phyloP scores from a whole-genome alignment of 306 rosid genomes.

The Cicer bijugum region DNA sequence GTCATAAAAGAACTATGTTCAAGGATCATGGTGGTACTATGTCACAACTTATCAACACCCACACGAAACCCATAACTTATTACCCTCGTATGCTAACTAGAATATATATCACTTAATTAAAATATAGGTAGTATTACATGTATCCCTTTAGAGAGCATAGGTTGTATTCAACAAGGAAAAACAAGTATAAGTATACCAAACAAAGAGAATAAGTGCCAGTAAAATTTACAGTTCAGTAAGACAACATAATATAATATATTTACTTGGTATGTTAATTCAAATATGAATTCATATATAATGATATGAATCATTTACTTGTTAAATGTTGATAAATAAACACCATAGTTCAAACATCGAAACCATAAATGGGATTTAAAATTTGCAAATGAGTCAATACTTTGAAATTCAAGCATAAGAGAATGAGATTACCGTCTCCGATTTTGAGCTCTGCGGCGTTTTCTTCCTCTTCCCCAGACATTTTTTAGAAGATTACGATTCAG shows the following conservation, averaged over 20 bases:
- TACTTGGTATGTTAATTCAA: neutral
- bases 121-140: neutral
- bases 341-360: neutral
- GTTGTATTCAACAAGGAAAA: neutral
- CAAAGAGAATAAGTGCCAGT: neutral
- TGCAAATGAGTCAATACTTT: neutral
- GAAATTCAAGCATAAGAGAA: neutral
- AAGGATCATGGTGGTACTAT: conserved; percentile 17
- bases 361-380: neutral
- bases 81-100: neutral
- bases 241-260: neutral
- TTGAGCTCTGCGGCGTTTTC: conserved; percentile 96
- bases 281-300: neutral
- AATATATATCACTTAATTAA: neutral
- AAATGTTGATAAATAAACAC: neutral
- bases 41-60: neutral
- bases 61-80: neutral
- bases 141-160: no score
- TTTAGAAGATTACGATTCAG: conserved; percentile 20
- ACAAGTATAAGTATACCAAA: neutral
- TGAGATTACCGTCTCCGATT: conserved; percentile 80
- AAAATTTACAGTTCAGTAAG: neutral
- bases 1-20: neutral
- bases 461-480: conserved; percentile 94
- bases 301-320: neutral